These are phyloP conservation scores for Ensete glaucum DNA, from an alignment of 176 grass and related monocot species.

Conservation along the genomic window DNA sequence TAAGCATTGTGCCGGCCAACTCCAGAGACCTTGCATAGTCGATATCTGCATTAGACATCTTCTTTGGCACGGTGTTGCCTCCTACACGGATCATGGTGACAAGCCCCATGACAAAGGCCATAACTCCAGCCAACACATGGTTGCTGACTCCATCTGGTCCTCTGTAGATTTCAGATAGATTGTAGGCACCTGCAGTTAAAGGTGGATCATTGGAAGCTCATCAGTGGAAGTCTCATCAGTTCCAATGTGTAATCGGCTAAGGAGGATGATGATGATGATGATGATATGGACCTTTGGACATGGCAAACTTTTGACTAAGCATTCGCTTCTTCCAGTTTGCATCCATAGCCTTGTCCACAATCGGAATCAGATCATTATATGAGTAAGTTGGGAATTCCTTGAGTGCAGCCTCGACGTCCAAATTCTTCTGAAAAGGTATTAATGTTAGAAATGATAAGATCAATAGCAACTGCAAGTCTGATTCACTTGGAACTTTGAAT, in stretches of 20 bases:
- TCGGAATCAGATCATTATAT: constrained; percentile 51
- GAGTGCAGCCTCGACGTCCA: constrained; percentile 8
- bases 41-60: constrained; percentile 21
- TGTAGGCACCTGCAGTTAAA: not conserved
- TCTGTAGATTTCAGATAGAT: constrained; percentile 35
- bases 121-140: constrained; percentile 48
- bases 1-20: not conserved
- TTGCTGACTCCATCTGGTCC: constrained; percentile 43
- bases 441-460: too few relatives aligned
- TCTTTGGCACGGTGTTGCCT: constrained; percentile 41
- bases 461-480: not conserved
- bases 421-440: not conserved
- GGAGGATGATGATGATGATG: too few relatives aligned
- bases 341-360: constrained; percentile 75
- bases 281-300: constrained; percentile 60
- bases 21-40: constrained; percentile 20
- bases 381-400: constrained; percentile 33
- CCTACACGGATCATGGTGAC: constrained; percentile 57
- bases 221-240: too few relatives aligned
- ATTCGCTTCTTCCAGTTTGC: constrained; percentile 45
- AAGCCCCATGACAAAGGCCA: constrained; percentile 74
- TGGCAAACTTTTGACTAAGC: constrained; percentile 46
- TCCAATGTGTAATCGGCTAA: too few relatives aligned
- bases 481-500: not conserved
- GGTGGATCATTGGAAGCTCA: too few relatives aligned